Percentiles rank a stretch among this genome's conserved stretches.
Conservation (phyloP, 805 yeast genomes). For the Saccharomycopsis olivae region DNA sequence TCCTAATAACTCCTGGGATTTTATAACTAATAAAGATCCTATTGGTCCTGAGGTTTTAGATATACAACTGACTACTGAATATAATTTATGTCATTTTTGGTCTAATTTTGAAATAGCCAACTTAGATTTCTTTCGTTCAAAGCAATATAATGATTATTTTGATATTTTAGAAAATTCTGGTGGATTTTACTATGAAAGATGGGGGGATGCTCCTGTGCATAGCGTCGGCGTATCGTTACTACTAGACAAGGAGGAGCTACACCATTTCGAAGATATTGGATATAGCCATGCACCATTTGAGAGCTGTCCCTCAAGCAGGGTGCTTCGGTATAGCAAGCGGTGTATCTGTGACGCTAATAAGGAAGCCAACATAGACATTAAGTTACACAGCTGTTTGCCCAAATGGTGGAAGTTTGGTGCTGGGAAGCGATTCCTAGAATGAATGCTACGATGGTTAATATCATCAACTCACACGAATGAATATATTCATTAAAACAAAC, state of each 20-base stretch:
- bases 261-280: slow-evolving; percentile 76
- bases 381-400: slow-evolving; percentile 49
- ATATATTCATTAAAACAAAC: too few species aligned
- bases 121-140: slow-evolving; percentile 58
- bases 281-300: slow-evolving; percentile 64
- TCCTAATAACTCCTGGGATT: slow-evolving; percentile 48
- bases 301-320: slow-evolving; percentile 47
- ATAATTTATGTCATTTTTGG: slow-evolving; percentile 83
- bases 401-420: slow-evolving; percentile 70
- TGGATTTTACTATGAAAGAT: slow-evolving; percentile 77
- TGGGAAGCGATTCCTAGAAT: slow-evolving; percentile 40
- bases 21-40: slow-evolving; percentile 43
- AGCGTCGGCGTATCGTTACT: slow-evolving; percentile 56
- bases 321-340: slow-evolving; percentile 40
- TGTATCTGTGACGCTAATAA: slow-evolving; percentile 49
- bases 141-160: slow-evolving; percentile 52
- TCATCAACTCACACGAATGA: too few species aligned
- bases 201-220: slow-evolving; percentile 97
- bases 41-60: slow-evolving; percentile 32
- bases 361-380: slow-evolving; percentile 32
- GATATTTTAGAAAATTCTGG: slow-evolving; percentile 54
- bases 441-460: not conserved
- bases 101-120: slow-evolving; percentile 74
- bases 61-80: slow-evolving; percentile 39
- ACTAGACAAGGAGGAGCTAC: slow-evolving; percentile 48